phyloP scores from a whole-genome alignment of 2,329 filamentous ascomycete species.

The Capronia americana region DNA sequence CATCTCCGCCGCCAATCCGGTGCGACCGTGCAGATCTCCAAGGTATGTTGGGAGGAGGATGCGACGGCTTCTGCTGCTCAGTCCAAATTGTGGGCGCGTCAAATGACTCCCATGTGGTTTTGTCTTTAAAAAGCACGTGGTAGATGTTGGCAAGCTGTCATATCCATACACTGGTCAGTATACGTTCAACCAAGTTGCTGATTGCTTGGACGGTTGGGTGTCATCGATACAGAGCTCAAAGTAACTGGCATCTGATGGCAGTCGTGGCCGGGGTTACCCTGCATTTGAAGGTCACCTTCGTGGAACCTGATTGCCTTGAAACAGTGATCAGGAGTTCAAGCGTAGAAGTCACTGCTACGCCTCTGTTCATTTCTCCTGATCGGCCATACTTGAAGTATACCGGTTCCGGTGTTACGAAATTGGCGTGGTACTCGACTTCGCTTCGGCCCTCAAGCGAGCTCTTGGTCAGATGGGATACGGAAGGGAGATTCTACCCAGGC shows the following conservation, averaged over 20 bases:
- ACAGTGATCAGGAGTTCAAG: background rate
- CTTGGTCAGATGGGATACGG: constrained; percentile 10
- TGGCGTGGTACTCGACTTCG: constrained; percentile 18
- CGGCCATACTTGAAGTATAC: background rate
- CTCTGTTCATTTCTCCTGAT: constrained; percentile 2
- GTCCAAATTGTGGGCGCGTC: background rate
- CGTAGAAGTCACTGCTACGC: constrained; percentile 2
- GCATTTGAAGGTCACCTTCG: constrained; percentile 10
- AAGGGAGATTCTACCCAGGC: constrained; percentile 3
- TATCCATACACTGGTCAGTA: constrained; percentile 1
- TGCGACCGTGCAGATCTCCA: background rate
- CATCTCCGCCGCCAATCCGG: background rate
- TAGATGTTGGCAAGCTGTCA: constrained; percentile 5
- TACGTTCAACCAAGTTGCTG: background rate
- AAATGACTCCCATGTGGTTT: constrained; percentile 7
- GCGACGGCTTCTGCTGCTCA: background rate
- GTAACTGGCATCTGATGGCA: background rate
- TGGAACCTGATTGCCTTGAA: constrained; percentile 13
- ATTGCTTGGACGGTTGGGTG: background rate
- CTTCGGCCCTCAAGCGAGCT: constrained; percentile 7
- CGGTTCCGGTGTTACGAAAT: constrained; percentile 21
- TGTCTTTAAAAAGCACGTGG: constrained; percentile 7
- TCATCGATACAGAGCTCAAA: background rate
- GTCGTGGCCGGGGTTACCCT: constrained; percentile 11
- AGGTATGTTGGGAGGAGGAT: background rate